Evolutionary conservation across 108 stramenopile species (phyloP).

Genomic region (Asterionellopsis glacialis): DNA sequence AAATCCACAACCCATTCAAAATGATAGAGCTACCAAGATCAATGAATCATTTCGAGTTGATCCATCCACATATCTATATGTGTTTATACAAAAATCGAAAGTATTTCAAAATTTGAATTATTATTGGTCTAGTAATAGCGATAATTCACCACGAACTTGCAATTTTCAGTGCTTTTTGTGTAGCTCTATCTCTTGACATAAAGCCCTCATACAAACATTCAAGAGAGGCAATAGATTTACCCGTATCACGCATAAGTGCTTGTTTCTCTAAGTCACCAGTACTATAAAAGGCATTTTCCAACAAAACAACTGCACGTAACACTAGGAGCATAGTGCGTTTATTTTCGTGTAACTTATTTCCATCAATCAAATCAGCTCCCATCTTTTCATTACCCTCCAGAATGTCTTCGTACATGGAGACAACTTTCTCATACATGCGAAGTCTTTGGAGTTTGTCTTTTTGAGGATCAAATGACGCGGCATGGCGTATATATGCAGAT

Average conservation of each 20-base stretch:
- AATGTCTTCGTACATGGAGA: slow-evolving; percentile 35
- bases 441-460: slow-evolving; percentile 2
- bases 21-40: too few relatives aligned
- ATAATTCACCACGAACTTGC: too few relatives aligned
- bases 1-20: too few relatives aligned
- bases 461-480: slow-evolving; percentile 19
- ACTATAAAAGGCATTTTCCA: slow-evolving; percentile 6
- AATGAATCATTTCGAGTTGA: too few relatives aligned
- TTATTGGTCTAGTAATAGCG: too few relatives aligned
- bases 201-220: slow-evolving; percentile 14
- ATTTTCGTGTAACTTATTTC: slow-evolving; percentile 31
- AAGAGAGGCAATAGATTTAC: slow-evolving; percentile 1
- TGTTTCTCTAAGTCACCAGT: not conserved
- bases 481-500: slow-evolving; percentile 14
- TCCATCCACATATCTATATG: too few relatives aligned
- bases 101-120: too few relatives aligned
- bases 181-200: not conserved
- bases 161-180: too few relatives aligned
- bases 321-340: slow-evolving; percentile 29
- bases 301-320: slow-evolving; percentile 37
- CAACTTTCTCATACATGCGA: slow-evolving; percentile 21
- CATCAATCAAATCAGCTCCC: slow-evolving; percentile 31
- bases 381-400: slow-evolving; percentile 20
- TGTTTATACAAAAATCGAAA: too few relatives aligned
- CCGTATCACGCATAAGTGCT: slow-evolving; percentile 7